Conservation (phyloP, 805 yeast species). For the Saturnispora galanensis region DNA sequence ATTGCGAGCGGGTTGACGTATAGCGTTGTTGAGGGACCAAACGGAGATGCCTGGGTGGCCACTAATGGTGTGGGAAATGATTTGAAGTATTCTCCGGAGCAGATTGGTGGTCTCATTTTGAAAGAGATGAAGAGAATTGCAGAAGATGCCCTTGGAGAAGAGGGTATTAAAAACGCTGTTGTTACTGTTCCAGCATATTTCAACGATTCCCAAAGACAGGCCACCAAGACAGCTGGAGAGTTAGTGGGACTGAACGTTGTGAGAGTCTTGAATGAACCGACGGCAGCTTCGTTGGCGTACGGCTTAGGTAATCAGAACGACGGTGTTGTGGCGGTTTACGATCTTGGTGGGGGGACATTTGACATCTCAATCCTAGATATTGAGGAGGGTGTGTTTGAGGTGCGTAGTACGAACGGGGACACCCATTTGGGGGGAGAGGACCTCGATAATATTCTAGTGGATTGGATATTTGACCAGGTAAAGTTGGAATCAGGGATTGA, state of each 20-base stretch:
- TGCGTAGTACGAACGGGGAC: constrained; percentile 90
- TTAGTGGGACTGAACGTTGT: constrained; percentile 84
- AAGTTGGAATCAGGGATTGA: constrained; percentile 59
- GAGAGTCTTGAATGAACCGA: constrained; percentile 81
- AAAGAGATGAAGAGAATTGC: constrained; percentile 96
- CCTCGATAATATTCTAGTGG: constrained; percentile 73
- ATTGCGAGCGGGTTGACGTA: constrained; percentile 71
- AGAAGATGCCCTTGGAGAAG: constrained; percentile 48
- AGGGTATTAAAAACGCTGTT: constrained; percentile 75
- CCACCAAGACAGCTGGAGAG: constrained; percentile 92
- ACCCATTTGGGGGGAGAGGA: constrained; percentile 90
- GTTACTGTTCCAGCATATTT: constrained; percentile 86
- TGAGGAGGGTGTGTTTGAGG: constrained; percentile 95
- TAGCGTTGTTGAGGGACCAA: constrained; percentile 73
- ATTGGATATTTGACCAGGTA: constrained; percentile 71
- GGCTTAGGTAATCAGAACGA: constrained; percentile 72
- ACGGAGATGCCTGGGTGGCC: constrained; percentile 96
- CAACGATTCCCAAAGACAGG: constrained; percentile 84
- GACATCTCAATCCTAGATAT: constrained; percentile 93
- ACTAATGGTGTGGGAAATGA: constrained; percentile 49
- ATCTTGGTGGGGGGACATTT: constrained; percentile 96
- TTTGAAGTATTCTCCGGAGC: constrained; percentile 85
- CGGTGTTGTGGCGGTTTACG: constrained; percentile 79
- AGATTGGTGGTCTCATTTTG: constrained; percentile 85
- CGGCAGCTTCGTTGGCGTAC: constrained; percentile 87